Percentiles rank a stretch among this genome's conserved stretches.
These are phyloP conservation scores for Ambispora gerdemannii DNA, from an alignment of 192 early-diverging fungal species.

Conservation along the genomic window DNA sequence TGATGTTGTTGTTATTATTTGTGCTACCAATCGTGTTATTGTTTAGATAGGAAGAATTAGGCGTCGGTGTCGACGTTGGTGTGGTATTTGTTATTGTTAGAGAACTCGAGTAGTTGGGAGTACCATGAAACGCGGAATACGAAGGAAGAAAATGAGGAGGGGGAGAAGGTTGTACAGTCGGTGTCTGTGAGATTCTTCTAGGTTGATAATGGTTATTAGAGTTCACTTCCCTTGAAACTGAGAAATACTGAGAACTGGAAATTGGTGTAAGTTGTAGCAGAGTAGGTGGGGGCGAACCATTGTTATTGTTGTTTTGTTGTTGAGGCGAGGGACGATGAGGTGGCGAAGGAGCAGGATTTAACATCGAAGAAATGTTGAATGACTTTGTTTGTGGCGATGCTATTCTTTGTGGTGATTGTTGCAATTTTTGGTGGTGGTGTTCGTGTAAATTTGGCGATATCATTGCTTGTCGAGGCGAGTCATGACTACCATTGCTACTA, in stretches of 20 bases:
- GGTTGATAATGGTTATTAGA: conserved; percentile 1
- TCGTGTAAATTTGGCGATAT: not conserved
- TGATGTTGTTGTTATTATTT: not conserved
- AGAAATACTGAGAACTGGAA: not conserved
- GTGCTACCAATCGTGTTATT: too few relatives aligned
- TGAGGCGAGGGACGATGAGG: not conserved
- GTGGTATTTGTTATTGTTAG: not conserved
- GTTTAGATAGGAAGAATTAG: too few relatives aligned
- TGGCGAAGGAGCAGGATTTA: conserved; percentile 26
- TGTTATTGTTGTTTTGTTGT: too few relatives aligned
- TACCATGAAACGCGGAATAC: not conserved
- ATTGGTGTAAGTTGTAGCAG: not conserved
- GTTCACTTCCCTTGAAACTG: not conserved
- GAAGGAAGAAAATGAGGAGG: not conserved
- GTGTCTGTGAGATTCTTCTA: not conserved
- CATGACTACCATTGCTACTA: too few relatives aligned
- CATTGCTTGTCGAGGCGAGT: too few relatives aligned
- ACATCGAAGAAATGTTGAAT: conserved; percentile 26
- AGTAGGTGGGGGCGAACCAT: not conserved
- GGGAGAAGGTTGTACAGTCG: not conserved
- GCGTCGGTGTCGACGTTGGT: not conserved
- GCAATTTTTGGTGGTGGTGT: not conserved
- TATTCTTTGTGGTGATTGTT: not conserved
- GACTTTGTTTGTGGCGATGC: not conserved
- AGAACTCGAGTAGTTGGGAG: not conserved